Evolutionary conservation across 306 rosid species (phyloP).

Genomic region (Prunus salicina): DNA sequence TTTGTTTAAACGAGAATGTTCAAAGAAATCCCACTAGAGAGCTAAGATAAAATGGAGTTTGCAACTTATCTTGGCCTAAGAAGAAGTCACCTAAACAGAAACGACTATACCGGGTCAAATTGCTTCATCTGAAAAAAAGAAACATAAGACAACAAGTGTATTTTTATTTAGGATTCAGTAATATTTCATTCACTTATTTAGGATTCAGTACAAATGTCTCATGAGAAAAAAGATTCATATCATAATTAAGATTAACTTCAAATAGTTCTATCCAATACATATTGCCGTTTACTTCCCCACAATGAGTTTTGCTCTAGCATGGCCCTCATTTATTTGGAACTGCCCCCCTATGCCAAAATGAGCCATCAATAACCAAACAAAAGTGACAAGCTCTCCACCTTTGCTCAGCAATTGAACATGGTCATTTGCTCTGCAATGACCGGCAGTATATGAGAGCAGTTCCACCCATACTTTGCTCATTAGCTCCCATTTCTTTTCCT

Average conservation of each 20-base stretch:
- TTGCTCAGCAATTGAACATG: conserved; percentile 19
- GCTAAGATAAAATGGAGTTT: too few species aligned
- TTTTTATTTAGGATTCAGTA: not conserved
- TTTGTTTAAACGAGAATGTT: too few species aligned
- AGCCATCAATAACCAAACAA: conserved; percentile 30
- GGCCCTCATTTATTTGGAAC: conserved; percentile 24
- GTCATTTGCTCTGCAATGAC: conserved; percentile 10
- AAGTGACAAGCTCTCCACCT: conserved; percentile 29
- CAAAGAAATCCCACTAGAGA: too few species aligned
- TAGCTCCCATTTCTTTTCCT: conserved; percentile 8
- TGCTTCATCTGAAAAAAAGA: too few species aligned
- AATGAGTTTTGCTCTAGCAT: conserved; percentile 18
- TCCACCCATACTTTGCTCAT: conserved; percentile 25
- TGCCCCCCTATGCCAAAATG: conserved; percentile 28
- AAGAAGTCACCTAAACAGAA: too few species aligned
- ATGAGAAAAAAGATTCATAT: not conserved
- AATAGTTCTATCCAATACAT: not conserved
- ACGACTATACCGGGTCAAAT: too few species aligned
- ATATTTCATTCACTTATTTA: not conserved
- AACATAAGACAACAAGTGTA: too few species aligned
- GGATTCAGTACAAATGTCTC: not conserved
- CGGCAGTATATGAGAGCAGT: conserved; percentile 22
- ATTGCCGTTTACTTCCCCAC: conserved; percentile 1
- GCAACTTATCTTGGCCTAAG: too few species aligned
- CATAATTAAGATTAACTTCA: not conserved